Base-by-base conservation (phyloP, 2,329 filamentous ascomycete species). In the Talaromyces piceae region DNA sequence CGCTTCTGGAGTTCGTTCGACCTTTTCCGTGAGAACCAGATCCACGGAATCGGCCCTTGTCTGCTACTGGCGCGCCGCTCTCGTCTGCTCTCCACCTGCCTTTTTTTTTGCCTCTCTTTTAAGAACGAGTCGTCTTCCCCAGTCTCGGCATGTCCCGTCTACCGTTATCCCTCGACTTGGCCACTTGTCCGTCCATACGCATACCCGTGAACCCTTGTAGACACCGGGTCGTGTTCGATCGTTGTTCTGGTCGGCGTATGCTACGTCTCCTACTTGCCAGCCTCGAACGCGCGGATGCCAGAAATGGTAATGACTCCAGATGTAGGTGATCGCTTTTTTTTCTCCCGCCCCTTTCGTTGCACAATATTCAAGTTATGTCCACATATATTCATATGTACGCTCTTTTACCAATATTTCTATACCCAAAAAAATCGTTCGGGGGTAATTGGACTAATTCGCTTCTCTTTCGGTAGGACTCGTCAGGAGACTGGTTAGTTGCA, bases 281-380 rank as follows among this genome's bases (percentile, higher is more conserved):
- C 33, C 5, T 37, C 33, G 33, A 18, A 37, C 16, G 33, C 39
- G 20, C 20, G 20, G 12, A 43, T 27, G 30, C 41, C 16, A 8
- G 27, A 11, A 43, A 54, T 56, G 54, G 49, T 46, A 23, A 52
- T 52, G 45, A 54, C 54, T 9, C 54, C 54, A 13, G 49, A 56
- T 46, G 54, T 56, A 37, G 52, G 54, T 48, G n/a, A 16, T 45
- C 20, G 25, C 9, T 30, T 33, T 23, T 49, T 28, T 48, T 37
- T 30, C 27, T 28, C 26, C 3, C 11, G 47, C 12, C 23, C 30
- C 26, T 22, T 16, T 22, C 16, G 5, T 41, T 16, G 18, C 11
- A 9, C 7, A 8, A n/a, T n/a, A n/a, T n/a, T n/a, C n/a, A n/a
- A n/a, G n/a, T n/a, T n/a, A n/a, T n/a, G n/a, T n/a, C n/a, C n/a